These are phyloP conservation scores for Stemphylium vesicarium DNA, from an alignment of 2,329 filamentous ascomycete genomes.

Conservation along the genomic window DNA sequence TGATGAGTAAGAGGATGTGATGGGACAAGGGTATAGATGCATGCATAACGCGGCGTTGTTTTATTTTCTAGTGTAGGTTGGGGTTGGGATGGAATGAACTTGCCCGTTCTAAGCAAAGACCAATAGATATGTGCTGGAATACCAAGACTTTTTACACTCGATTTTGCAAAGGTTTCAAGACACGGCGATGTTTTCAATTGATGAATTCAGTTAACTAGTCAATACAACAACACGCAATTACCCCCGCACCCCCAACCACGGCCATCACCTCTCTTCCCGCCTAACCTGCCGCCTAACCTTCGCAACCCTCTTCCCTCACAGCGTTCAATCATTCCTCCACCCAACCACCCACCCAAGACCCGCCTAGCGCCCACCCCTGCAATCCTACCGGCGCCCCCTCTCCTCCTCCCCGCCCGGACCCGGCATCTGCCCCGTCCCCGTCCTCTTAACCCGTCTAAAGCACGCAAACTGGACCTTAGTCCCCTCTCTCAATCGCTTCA, in stretches of 20 bases:
- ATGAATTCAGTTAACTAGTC: too few species aligned
- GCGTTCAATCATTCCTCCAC: too few species aligned
- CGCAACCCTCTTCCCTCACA: too few species aligned
- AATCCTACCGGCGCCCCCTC: slow-evolving; percentile 7
- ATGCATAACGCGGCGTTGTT: slow-evolving; percentile 11
- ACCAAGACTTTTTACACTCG: background rate
- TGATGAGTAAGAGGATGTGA: background rate
- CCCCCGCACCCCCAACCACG: too few species aligned
- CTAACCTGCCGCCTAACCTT: too few species aligned
- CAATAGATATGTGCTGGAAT: slow-evolving; percentile 13
- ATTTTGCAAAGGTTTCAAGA: background rate
- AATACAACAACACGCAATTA: too few species aligned
- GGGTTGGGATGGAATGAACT: background rate
- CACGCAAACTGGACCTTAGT: slow-evolving; percentile 48
- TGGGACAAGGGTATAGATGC: background rate
- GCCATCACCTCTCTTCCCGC: too few species aligned
- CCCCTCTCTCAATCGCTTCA: slow-evolving; percentile 67
- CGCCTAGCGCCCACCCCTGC: background rate
- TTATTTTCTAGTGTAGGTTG: background rate
- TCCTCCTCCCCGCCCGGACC: slow-evolving; percentile 6
- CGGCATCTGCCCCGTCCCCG: background rate
- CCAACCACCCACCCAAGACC: too few species aligned
- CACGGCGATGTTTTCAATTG: too few species aligned
- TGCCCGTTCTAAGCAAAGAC: background rate
- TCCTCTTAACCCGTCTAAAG: slow-evolving; percentile 41